These are phyloP conservation scores for Colletotrichum sojae DNA, from an alignment of 2,329 filamentous ascomycete genomes.

Conservation along the genomic window DNA sequence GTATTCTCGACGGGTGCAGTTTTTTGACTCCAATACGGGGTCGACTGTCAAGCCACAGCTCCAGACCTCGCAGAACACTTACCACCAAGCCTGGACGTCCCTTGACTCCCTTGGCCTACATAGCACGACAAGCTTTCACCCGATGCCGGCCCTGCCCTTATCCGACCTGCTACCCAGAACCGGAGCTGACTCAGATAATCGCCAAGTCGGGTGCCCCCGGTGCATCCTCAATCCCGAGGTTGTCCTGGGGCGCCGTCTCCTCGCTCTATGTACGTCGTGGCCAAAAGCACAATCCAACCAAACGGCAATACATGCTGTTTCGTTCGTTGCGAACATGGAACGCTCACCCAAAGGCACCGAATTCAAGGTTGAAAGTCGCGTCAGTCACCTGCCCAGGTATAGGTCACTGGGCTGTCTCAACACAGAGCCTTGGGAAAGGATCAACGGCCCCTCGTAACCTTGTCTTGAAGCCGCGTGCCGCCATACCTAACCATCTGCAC, in stretches of 20 bases:
- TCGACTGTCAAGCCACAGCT: no score
- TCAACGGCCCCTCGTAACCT: neutral
- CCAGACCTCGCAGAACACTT: no score
- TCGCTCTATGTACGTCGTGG: neutral
- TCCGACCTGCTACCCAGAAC: conserved; percentile 2
- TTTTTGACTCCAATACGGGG: neutral
- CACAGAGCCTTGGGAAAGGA: neutral
- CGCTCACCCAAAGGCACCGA: neutral
- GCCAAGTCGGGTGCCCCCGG: conserved; percentile 4
- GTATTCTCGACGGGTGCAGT: neutral
- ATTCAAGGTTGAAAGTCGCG: neutral
- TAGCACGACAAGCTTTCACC: conserved; percentile 33
- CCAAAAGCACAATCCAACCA: neutral
- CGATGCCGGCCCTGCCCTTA: conserved; percentile 6
- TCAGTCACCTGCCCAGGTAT: neutral
- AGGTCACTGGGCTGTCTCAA: neutral
- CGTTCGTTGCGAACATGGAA: conserved; percentile 11
- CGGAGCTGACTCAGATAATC: conserved; percentile 11
- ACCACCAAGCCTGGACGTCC: neutral
- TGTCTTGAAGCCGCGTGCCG: neutral
- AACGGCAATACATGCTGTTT: neutral
- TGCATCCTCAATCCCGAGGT: neutral
- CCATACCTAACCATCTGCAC: neutral
- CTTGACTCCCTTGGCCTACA: conserved; percentile 15
- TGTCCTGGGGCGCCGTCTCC: neutral